These are phyloP conservation scores for Penicillium sp. DNA, from an alignment of 2,329 filamentous ascomycete species.

Conservation along the genomic window DNA sequence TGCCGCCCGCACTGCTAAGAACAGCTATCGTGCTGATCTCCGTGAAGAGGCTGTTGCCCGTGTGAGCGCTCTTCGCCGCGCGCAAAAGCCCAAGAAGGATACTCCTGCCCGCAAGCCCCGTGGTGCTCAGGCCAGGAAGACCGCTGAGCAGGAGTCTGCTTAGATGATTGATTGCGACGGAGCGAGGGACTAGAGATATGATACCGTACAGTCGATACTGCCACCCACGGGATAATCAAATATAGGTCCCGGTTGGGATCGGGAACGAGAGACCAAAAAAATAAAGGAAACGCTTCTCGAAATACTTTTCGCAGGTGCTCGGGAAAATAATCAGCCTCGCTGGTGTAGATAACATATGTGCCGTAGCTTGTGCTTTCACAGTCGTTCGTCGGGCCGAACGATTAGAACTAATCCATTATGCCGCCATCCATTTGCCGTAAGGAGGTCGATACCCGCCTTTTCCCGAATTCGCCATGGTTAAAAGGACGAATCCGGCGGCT, in stretches of 20 bases:
- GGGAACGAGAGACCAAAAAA: constrained; percentile 21
- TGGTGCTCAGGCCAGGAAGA: constrained; percentile 78
- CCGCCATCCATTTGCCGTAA: constrained; percentile 26
- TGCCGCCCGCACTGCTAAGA: constrained; percentile 80
- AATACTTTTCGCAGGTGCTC: neutral
- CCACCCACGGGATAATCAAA: constrained; percentile 15
- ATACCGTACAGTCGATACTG: constrained; percentile 23
- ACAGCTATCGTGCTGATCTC: constrained; percentile 82
- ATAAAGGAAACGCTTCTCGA: constrained; percentile 13
- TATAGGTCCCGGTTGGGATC: constrained; percentile 14
- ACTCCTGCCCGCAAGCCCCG: constrained; percentile 74
- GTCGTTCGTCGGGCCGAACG: constrained; percentile 36
- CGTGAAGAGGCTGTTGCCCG: constrained; percentile 80
- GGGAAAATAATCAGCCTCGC: constrained; percentile 28
- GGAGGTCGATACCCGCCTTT: constrained; percentile 37
- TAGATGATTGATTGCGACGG: constrained; percentile 29
- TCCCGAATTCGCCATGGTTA: constrained; percentile 31
- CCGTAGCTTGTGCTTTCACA: constrained; percentile 9
- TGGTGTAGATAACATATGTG: neutral
- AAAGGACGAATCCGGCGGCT: constrained; percentile 21
- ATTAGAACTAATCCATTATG: constrained; percentile 7
- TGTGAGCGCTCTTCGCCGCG: constrained; percentile 80
- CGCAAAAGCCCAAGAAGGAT: constrained; percentile 80
- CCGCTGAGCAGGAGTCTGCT: constrained; percentile 50
- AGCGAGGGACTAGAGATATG: constrained; percentile 17